Conservation (phyloP, 345 rosid genomes). For the Lepidium didymum region DNA sequence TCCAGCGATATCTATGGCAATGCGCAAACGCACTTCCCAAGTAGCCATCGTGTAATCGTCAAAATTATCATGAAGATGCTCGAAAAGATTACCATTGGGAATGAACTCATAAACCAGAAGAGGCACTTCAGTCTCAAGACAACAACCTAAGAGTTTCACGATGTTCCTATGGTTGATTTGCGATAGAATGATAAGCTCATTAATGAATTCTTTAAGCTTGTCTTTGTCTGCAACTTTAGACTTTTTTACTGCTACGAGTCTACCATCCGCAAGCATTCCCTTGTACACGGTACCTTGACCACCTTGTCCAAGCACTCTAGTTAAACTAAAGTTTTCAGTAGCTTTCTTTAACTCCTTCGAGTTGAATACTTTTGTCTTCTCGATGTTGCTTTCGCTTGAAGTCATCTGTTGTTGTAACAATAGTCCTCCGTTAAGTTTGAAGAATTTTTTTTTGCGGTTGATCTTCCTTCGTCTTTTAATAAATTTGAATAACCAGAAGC, state of each 20-base stretch:
- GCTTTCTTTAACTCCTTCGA: neutral
- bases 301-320: neutral
- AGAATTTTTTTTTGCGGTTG: neutral
- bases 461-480: neutral
- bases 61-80: neutral
- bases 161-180: slow-evolving; percentile 12
- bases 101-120: slow-evolving; percentile 3
- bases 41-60: slow-evolving; percentile 4
- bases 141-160: slow-evolving; percentile 5
- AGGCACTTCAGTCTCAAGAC: slow-evolving; percentile 7
- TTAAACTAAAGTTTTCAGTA: neutral
- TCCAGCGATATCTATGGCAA: neutral
- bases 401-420: neutral
- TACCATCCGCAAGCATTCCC: slow-evolving; percentile 7
- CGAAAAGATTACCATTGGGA: slow-evolving; percentile 5
- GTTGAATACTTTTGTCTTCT: neutral
- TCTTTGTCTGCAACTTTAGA: neutral
- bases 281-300: slow-evolving; percentile 12
- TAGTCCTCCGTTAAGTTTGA: slow-evolving; percentile 11
- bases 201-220: slow-evolving; percentile 1
- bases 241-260: neutral
- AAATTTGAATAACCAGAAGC: neutral
- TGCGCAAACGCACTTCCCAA: slow-evolving; percentile 35
- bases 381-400: neutral
- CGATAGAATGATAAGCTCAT: neutral